These are phyloP conservation scores for Aureobasidium sp. DNA, from an alignment of 2,329 filamentous ascomycete genomes.

Conservation along the genomic window DNA sequence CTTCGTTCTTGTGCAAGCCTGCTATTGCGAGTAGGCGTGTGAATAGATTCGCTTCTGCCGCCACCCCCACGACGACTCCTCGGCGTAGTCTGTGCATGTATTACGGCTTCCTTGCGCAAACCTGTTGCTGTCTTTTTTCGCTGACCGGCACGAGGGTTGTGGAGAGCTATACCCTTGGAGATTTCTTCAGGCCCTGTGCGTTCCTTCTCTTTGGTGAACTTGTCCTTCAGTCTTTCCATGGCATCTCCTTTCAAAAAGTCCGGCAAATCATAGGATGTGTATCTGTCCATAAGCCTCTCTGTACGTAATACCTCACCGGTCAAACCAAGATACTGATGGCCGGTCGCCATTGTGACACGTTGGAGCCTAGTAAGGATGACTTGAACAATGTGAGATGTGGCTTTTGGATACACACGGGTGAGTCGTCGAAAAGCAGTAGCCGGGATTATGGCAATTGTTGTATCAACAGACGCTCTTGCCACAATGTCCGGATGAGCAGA, in stretches of 20 bases:
- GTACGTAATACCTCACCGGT: slow-evolving; percentile 88
- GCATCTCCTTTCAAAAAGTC: slow-evolving; percentile 82
- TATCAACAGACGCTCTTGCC: slow-evolving; percentile 90
- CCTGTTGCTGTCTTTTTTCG: slow-evolving; percentile 66
- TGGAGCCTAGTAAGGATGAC: slow-evolving; percentile 93
- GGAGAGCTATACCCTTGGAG: slow-evolving; percentile 87
- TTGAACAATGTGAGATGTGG: slow-evolving; percentile 94
- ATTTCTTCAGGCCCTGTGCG: slow-evolving; percentile 73
- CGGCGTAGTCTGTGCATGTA: slow-evolving; percentile 54
- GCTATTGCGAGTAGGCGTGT: not conserved
- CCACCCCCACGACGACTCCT: slow-evolving; percentile 9
- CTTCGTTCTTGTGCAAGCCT: not conserved
- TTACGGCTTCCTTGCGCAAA: slow-evolving; percentile 69
- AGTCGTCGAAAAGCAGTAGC: slow-evolving; percentile 90
- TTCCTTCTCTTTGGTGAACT: slow-evolving; percentile 73
- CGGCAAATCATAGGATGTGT: slow-evolving; percentile 83
- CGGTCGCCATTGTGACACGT: slow-evolving; percentile 87
- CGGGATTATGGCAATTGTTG: slow-evolving; percentile 96
- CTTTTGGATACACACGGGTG: slow-evolving; percentile 90
- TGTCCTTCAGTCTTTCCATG: slow-evolving; percentile 79
- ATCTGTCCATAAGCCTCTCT: slow-evolving; percentile 88
- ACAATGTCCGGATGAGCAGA: slow-evolving; percentile 96
- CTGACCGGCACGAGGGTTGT: slow-evolving; percentile 64
- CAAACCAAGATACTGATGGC: slow-evolving; percentile 86
- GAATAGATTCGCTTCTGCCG: slow-evolving; percentile 10